Evolutionary conservation across 2,329 filamentous ascomycete species (phyloP), one percentile per base, ranked within the genome.

Genomic region (Akanthomyces muscarius): DNA sequence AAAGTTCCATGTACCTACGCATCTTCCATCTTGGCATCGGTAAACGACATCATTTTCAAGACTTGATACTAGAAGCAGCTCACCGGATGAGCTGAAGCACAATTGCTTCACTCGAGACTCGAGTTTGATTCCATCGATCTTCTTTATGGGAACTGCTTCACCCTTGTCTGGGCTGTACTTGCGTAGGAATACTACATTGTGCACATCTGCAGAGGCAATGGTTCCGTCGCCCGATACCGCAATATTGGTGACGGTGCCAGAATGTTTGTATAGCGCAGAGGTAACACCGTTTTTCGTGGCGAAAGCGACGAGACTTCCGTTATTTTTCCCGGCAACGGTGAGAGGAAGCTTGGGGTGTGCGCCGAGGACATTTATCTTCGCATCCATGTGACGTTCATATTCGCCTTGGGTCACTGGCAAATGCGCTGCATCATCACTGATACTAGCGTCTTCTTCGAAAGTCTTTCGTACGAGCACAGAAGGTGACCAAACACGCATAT

Each of bases 391-490:
- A 4, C 38, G 21, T 11, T 56, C 38, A 45, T 56, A 56, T 28
- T 56, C 53, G 5, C 53, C 53, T 21, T 45, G 38, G 5, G 53
- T 23, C 13, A 56, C 53, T 5, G 53, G 53, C n/a, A 56, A 38
- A 28, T 44, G 53, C 16, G 53, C 21, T 30, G 38, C 53, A 44
- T 56, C 53, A n/a, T 56, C 53, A 21, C 53, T 56, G 25, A 45
- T 56, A 18, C 53, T 56, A 16, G 53, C 53, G 16, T 54, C 51
- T 38, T 54, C 51, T 54, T 54, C 51, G 23, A 54, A 54, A 4
- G 51, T 54, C n/a, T 54, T 54, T 8, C 51, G 51, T 16, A 54
- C 51, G 21, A 56, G 33, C 18, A 54, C 51, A 1, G 51, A 54
- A 4, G 51, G 51, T 5, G 51, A 41, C 51, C 51, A 54, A 11